Percentiles rank a stretch among this genome's conserved stretches.
phyloP scores from a whole-genome alignment of 805 yeast genomes.

The Grigorovia humatica region DNA sequence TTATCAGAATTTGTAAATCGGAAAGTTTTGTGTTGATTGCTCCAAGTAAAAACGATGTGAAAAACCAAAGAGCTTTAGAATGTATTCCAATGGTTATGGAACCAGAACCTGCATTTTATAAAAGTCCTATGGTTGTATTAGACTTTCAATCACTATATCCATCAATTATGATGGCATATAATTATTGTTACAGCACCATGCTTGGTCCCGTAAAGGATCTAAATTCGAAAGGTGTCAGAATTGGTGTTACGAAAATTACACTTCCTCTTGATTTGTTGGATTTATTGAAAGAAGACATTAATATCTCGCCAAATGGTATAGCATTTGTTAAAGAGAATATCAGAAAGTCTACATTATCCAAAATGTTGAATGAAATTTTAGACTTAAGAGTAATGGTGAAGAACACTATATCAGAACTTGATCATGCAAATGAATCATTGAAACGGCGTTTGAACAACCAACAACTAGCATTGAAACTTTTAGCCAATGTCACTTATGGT shows the following conservation, averaged over 20 bases:
- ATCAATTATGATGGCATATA: constrained; percentile 82
- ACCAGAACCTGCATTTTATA: constrained; percentile 75
- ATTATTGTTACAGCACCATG: constrained; percentile 72
- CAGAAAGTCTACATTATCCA: constrained; percentile 65
- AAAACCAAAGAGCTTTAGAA: constrained; percentile 75
- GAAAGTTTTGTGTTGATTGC: constrained; percentile 67
- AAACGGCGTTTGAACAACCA: constrained; percentile 55
- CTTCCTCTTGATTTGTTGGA: constrained; percentile 50
- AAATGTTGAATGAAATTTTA: constrained; percentile 75
- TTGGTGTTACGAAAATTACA: constrained; percentile 44
- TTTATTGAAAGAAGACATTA: constrained; percentile 43
- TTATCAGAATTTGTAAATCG: constrained; percentile 62
- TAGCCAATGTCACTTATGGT: constrained; percentile 95
- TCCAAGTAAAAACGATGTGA: constrained; percentile 73
- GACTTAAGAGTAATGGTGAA: constrained; percentile 75
- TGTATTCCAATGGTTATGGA: constrained; percentile 89
- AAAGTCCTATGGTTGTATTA: constrained; percentile 78
- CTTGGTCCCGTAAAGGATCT: constrained; percentile 53
- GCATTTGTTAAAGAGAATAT: constrained; percentile 59
- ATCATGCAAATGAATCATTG: constrained; percentile 35
- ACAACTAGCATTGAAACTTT: constrained; percentile 77
- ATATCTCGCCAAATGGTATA: constrained; percentile 78
- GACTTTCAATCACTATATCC: constrained; percentile 95
- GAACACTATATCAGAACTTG: constrained; percentile 50
- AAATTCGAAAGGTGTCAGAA: constrained; percentile 33